phyloP scores from a whole-genome alignment of 2,329 filamentous ascomycete species.

The Camillea tinctor region DNA sequence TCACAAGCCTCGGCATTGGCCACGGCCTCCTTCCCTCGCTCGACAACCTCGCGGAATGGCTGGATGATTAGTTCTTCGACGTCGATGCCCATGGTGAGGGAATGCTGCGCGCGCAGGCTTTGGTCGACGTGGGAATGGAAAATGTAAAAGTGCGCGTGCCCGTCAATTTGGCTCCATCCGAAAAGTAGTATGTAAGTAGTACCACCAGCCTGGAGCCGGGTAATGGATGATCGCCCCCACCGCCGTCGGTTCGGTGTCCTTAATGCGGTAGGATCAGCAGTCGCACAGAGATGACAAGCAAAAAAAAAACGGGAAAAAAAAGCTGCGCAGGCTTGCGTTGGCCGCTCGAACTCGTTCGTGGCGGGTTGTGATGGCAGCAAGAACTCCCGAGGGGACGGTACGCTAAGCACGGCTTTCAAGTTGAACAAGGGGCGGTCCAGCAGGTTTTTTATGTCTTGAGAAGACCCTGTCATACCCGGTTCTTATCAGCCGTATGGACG shows the following conservation, averaged over 20 bases:
- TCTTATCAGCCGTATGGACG: not conserved
- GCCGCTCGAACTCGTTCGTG: no score
- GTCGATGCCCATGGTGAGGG: conserved; percentile 23
- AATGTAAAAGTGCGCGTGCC: not conserved
- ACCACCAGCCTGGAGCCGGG: not conserved
- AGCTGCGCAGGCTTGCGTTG: no score
- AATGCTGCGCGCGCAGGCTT: not conserved
- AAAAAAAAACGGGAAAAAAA: no score
- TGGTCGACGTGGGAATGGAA: not conserved
- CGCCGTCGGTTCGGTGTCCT: not conserved
- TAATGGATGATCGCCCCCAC: not conserved
- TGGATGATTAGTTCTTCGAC: conserved; percentile 32
- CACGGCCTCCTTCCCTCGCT: conserved; percentile 37
- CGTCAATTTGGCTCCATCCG: not conserved
- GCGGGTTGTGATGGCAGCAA: not conserved
- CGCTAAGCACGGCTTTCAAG: not conserved
- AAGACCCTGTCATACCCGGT: not conserved
- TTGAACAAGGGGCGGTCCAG: not conserved
- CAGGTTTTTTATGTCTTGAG: not conserved
- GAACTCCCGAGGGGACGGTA: not conserved
- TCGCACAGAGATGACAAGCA: not conserved
- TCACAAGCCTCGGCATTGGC: conserved; percentile 31
- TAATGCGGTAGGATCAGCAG: not conserved
- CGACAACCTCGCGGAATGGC: conserved; percentile 41
- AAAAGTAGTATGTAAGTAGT: conserved; percentile 1